Percentiles rank a stretch among this genome's conserved stretches.
Conservation (phyloP, 2,329 filamentous ascomycete species). For the Aspergillus sergii region DNA sequence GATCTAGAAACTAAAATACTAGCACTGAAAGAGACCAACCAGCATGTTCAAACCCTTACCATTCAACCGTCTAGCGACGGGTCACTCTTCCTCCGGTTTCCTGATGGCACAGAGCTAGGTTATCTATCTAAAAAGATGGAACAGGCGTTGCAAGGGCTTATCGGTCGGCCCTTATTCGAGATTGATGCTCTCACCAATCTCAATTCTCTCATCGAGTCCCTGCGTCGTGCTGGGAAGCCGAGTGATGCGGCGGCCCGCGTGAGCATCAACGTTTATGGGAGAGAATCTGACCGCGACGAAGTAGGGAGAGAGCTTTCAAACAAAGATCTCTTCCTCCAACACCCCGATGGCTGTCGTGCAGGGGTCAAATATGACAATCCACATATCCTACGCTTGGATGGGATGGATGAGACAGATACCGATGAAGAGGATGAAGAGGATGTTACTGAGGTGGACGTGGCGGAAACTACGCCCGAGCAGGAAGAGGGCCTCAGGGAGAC, state of each 20-base stretch:
- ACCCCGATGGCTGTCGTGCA: background rate
- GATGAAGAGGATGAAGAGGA: background rate
- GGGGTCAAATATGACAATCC: background rate
- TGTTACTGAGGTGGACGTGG: background rate
- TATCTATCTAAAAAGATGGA: background rate
- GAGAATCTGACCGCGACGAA: background rate
- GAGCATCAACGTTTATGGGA: conserved; percentile 10
- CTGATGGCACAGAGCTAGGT: background rate
- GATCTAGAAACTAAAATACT: background rate
- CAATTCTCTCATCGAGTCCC: background rate
- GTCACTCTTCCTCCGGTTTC: background rate
- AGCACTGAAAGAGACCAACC: background rate
- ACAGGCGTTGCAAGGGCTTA: background rate
- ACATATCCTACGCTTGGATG: background rate
- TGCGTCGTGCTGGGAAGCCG: background rate
- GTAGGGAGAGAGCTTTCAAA: background rate
- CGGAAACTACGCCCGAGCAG: background rate
- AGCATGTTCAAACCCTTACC: background rate
- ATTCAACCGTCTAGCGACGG: background rate
- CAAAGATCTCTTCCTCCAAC: background rate
- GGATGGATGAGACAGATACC: background rate
- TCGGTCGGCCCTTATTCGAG: background rate
- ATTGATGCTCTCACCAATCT: background rate
- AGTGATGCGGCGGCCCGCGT: conserved; percentile 5
- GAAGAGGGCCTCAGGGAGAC: background rate